phyloP scores from a whole-genome alignment of 345 rosid species.

The Corchorus olitorius region DNA sequence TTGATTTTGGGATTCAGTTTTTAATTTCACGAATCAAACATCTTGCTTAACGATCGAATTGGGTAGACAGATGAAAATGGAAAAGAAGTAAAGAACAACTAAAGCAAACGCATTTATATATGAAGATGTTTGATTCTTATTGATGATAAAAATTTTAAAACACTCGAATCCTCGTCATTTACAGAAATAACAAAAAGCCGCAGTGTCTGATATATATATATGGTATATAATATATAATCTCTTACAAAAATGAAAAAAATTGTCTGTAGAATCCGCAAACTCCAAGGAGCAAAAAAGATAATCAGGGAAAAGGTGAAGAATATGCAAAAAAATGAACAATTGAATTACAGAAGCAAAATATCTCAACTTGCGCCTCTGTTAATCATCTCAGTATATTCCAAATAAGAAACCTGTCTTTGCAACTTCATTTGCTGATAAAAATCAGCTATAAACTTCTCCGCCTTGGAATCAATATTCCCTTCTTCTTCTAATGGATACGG shows the following conservation, averaged over 20 bases:
- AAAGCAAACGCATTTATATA: too few species aligned
- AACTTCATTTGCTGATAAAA: constrained; percentile 77
- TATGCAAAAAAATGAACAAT: background rate
- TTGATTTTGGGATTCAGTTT: too few species aligned
- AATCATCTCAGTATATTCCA: constrained; percentile 44
- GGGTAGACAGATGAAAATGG: too few species aligned
- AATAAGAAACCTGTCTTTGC: constrained; percentile 75
- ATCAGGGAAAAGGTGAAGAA: background rate
- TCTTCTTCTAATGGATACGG: constrained; percentile 41
- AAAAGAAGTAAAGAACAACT: too few species aligned
- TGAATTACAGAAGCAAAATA: background rate
- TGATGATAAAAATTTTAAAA: constrained; percentile 8
- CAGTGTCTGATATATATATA: background rate
- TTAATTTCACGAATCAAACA: too few species aligned
- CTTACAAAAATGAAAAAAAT: constrained; percentile 24
- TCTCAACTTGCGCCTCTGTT: constrained; percentile 10
- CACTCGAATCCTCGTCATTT: constrained; percentile 23
- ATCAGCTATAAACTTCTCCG: constrained; percentile 82
- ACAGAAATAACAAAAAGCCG: constrained; percentile 1
- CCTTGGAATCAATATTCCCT: constrained; percentile 68
- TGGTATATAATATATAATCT: background rate
- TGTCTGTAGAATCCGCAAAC: background rate
- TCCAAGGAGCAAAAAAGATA: background rate
- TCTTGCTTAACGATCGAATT: too few species aligned
- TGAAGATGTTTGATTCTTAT: background rate